Evolutionary conservation across 768 basidiomycete species (phyloP).

Genomic region (Termitomyces sp.): DNA sequence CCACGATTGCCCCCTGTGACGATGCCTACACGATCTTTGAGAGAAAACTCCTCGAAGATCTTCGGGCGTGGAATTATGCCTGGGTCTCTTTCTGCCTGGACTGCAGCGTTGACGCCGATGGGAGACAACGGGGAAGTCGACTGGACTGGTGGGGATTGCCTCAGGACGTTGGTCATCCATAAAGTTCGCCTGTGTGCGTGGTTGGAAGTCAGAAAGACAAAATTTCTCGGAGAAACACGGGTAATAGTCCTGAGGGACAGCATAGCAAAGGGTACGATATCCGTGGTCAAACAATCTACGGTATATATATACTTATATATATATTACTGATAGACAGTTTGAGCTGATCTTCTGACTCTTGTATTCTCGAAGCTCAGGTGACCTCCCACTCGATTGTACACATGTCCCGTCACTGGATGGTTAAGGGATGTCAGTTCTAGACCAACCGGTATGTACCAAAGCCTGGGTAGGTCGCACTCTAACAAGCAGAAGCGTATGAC

Average conservation of each 20-base stretch:
- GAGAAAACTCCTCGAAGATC: background rate
- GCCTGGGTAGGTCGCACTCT: too few species aligned
- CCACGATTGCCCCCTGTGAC: background rate
- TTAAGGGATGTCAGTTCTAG: too few species aligned
- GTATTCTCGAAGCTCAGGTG: background rate
- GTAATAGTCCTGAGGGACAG: too few species aligned
- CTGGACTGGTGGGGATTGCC: conserved; percentile 23
- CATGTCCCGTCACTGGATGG: too few species aligned
- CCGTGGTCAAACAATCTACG: too few species aligned
- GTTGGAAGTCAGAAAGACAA: background rate
- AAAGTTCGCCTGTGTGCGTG: background rate
- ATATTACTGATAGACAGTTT: background rate
- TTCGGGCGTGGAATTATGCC: conserved; percentile 35
- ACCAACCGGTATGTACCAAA: too few species aligned
- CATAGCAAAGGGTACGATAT: too few species aligned
- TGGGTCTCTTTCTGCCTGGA: conserved; percentile 34
- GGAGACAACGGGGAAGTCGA: conserved; percentile 52
- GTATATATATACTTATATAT: too few species aligned
- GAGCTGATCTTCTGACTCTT: background rate
- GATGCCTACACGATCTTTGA: background rate
- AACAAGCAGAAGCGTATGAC: too few species aligned
- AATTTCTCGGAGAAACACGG: too few species aligned
- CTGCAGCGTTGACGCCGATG: conserved; percentile 58
- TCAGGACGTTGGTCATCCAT: background rate
- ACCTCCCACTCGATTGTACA: too few species aligned